Conservation (phyloP, 83 land plant genomes). For the Thuja plicata region DNA sequence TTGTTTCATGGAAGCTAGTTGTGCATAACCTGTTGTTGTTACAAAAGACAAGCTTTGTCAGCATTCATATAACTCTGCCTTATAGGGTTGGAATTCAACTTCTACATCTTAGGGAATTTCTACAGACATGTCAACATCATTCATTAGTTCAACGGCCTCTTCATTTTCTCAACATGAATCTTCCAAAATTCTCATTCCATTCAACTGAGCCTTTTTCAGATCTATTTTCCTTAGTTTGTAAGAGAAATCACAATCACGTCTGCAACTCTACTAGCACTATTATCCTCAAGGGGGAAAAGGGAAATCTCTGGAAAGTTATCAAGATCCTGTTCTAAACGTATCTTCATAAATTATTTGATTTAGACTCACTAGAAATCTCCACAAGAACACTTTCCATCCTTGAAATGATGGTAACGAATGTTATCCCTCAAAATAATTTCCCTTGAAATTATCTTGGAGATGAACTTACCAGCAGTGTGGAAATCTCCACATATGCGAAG, state of each 20-base stretch:
- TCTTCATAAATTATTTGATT: neutral
- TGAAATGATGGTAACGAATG: neutral
- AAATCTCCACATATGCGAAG: neutral
- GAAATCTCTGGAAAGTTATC: neutral
- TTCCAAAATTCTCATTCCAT: neutral
- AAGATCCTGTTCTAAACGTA: neutral
- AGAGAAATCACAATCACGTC: neutral
- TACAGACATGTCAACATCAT: neutral
- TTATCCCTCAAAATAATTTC: conserved; percentile 2
- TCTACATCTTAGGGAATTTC: neutral
- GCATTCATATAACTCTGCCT: neutral
- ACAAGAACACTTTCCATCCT: neutral
- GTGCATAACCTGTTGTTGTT: neutral
- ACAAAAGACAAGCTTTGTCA: neutral
- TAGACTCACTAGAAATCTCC: neutral
- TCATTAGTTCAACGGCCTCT: neutral
- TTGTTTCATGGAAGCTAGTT: neutral
- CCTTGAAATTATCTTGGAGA: neutral
- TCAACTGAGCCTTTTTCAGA: neutral
- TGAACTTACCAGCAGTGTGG: neutral
- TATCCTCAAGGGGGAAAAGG: neutral
- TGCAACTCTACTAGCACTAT: neutral
- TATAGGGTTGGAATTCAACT: neutral
- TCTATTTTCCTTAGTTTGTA: neutral
- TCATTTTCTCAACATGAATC: neutral